phyloP scores from a whole-genome alignment of 306 rosid species.

The Potentilla sterilis region DNA sequence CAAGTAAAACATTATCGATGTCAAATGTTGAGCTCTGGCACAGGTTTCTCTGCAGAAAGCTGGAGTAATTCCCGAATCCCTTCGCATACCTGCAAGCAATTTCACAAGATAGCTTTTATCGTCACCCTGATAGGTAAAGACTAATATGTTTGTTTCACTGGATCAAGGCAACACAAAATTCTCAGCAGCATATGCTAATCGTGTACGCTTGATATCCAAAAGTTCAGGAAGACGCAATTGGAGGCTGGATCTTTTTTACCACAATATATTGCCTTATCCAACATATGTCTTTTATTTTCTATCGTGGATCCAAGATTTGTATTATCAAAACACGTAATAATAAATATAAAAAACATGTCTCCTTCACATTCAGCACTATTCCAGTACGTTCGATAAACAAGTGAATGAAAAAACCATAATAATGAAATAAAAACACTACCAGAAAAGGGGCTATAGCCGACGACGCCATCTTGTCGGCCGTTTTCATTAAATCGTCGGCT shows the following conservation, averaged over 20 bases:
- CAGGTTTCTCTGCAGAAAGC: slow-evolving; percentile 68
- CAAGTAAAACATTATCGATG: neutral
- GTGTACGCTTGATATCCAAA: neutral
- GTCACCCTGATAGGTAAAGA: neutral
- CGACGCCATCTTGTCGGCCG: no score
- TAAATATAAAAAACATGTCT: neutral
- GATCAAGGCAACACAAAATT: neutral
- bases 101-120: neutral
- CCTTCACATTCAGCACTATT: neutral
- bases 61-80: slow-evolving; percentile 83
- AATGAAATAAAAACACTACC: slow-evolving; percentile 2
- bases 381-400: neutral
- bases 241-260: neutral
- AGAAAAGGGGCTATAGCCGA: no score
- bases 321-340: neutral
- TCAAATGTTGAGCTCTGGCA: slow-evolving; percentile 49
- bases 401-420: neutral
- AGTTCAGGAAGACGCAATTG: neutral
- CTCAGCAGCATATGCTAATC: neutral
- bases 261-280: neutral
- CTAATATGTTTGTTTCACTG: neutral
- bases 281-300: neutral
- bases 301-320: neutral
- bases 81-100: slow-evolving; percentile 64
- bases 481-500: no score